Evolutionary conservation across 2,329 filamentous ascomycete genomes (phyloP).

Genomic region (Pseudocercospora musae): DNA sequence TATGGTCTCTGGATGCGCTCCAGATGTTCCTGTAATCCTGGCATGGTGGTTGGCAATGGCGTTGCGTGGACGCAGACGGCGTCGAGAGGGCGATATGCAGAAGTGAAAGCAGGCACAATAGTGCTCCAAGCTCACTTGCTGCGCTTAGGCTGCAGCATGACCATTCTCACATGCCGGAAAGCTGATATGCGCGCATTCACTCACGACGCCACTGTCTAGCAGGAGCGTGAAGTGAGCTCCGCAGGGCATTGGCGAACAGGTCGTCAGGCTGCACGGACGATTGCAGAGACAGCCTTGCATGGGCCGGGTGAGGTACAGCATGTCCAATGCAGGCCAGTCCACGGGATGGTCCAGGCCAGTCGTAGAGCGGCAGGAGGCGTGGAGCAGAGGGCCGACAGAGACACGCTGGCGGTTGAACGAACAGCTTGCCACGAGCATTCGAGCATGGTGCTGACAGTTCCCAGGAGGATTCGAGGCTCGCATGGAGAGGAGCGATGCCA

Average conservation of each 20-base stretch:
- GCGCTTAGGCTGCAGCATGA: neutral
- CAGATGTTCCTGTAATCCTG: neutral
- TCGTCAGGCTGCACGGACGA: neutral
- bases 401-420: too few species aligned
- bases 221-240: neutral
- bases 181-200: neutral
- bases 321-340: neutral
- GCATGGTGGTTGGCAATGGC: neutral
- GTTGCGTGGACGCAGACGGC: neutral
- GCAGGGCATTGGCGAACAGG: neutral
- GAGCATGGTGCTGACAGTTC: too few species aligned
- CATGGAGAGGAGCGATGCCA: neutral
- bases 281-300: neutral
- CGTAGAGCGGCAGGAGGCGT: neutral
- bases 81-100: neutral
- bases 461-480: neutral
- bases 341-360: too few species aligned
- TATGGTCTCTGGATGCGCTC: neutral
- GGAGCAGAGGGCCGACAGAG: neutral
- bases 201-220: neutral
- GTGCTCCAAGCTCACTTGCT: neutral
- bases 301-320: neutral
- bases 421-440: too few species aligned
- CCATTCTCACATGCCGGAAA: neutral
- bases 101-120: neutral